phyloP scores from a whole-genome alignment of 148 eudicot species.

The Rhododendron ovatum region DNA sequence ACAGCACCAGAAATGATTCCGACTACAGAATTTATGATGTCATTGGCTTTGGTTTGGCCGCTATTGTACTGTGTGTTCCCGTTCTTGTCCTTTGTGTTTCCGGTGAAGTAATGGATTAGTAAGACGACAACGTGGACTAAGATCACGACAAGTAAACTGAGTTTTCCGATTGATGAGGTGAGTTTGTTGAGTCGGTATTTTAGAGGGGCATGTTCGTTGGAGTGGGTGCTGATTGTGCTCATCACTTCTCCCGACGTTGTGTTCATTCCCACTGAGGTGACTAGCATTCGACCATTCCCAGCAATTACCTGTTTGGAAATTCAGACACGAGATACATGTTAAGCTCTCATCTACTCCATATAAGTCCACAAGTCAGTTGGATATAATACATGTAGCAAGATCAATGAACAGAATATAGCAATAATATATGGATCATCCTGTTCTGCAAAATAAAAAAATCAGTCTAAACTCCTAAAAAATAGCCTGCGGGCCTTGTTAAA shows the following conservation, averaged over 20 bases:
- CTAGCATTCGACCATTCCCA: constrained; percentile 6
- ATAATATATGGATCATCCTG: too few species aligned
- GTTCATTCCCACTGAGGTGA: constrained; percentile 9
- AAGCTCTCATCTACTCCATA: too few species aligned
- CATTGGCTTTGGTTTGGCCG: not conserved
- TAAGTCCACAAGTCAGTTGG: too few species aligned
- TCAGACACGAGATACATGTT: too few species aligned
- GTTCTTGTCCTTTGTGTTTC: not conserved
- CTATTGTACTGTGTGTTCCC: not conserved
- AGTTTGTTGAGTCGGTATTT: not conserved
- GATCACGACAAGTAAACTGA: not conserved
- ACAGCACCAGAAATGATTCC: not conserved
- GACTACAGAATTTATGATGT: not conserved
- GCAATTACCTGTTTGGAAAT: not conserved
- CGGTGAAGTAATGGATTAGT: not conserved
- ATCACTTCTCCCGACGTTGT: constrained; percentile 12
- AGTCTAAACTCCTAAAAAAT: too few species aligned
- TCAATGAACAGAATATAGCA: too few species aligned
- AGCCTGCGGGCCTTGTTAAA: too few species aligned
- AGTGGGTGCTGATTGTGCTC: constrained; percentile 1
- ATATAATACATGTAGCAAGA: too few species aligned
- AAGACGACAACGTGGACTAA: not conserved
- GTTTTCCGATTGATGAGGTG: constrained; percentile 2
- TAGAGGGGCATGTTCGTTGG: not conserved
- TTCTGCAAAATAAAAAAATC: too few species aligned